Percentiles rank a stretch among this genome's conserved stretches.
Conservation (phyloP, 345 rosid genomes). For the Mallotus nudiflorus region DNA sequence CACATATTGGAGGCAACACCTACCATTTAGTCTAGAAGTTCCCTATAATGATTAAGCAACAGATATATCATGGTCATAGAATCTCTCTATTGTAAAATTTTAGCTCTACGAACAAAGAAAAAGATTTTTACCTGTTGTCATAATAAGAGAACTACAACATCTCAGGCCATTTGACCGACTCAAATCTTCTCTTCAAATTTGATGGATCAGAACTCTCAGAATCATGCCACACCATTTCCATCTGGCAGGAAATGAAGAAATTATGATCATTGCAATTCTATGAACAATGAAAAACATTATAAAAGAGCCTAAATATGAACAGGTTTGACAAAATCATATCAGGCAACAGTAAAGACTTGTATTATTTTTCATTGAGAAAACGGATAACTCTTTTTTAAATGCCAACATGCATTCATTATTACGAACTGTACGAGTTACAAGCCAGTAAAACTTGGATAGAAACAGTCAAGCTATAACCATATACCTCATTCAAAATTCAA, state of each 20-base stretch:
- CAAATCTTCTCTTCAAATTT: constrained; percentile 47
- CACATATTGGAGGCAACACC: neutral
- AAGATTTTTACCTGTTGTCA: neutral
- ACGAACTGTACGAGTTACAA: neutral
- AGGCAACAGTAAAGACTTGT: neutral
- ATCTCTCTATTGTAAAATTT: neutral
- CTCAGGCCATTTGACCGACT: constrained; percentile 71
- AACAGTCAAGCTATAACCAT: neutral
- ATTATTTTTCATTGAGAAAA: neutral
- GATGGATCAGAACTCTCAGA: constrained; percentile 54
- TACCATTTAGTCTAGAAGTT: neutral
- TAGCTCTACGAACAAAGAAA: neutral
- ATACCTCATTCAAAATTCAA: neutral
- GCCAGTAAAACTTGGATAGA: neutral
- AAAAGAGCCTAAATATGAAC: neutral
- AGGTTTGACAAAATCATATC: neutral
- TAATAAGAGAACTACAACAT: constrained; percentile 42
- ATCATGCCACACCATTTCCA: constrained; percentile 94
- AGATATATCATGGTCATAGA: neutral
- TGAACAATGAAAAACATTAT: neutral
- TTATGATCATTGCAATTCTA: neutral
- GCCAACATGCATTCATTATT: neutral
- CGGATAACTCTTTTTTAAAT: neutral
- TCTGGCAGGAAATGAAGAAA: constrained; percentile 36
- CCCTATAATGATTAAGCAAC: neutral